Base-by-base conservation (phyloP, 495 filamentous ascomycete genomes). In the Lineolata rhizophorae region DNA sequence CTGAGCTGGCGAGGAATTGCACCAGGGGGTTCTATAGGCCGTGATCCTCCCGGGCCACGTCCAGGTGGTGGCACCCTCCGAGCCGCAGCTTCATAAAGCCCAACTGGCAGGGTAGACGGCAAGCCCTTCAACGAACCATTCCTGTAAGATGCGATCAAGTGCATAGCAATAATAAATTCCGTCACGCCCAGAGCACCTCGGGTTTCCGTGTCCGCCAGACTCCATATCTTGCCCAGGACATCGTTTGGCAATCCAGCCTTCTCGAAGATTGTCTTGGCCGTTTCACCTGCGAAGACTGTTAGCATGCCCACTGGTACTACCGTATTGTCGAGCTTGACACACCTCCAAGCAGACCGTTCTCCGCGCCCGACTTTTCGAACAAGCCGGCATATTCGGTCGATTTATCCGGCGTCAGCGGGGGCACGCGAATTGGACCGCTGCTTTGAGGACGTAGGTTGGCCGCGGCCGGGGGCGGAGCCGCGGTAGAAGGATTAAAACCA, bases 111-210 rank as follows among this genome's bases (percentile, higher is more conserved):
- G 21, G 75, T 72, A 35, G 60, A 73, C 16, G 87, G 87, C 38
- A 95, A 60, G 28, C 64, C 75, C 34, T 73, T 67, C 51, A 97
- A 60, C 4, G 65, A 61, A 17, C 84, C 78, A 15, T 70, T 76
- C 56, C 85, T 92, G 50, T 72, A 82, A 4, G 84, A 93, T 3
- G 78, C 78, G 32, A 97, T 60, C 18, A 97, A 62, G 56, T 97
- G 87, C 87, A 97, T 97, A 8, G 90, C 85, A 43, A 97, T 87
- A 43, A 94, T 76, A 50, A 97, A 97, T 37, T 95, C 87, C 9
- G 82, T 85, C 41, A 69, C 60, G 39, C 78, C 77, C n/a, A 97
- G 65, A 20, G 71, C 72, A 17, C 87, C 90, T 32, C 83, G 69
- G 49, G 92, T 80, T 48, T 93, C 79, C 1, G 77, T 83, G 52